Conservation (phyloP, 169 alveolate species). For the Eimeria tenella region DNA sequence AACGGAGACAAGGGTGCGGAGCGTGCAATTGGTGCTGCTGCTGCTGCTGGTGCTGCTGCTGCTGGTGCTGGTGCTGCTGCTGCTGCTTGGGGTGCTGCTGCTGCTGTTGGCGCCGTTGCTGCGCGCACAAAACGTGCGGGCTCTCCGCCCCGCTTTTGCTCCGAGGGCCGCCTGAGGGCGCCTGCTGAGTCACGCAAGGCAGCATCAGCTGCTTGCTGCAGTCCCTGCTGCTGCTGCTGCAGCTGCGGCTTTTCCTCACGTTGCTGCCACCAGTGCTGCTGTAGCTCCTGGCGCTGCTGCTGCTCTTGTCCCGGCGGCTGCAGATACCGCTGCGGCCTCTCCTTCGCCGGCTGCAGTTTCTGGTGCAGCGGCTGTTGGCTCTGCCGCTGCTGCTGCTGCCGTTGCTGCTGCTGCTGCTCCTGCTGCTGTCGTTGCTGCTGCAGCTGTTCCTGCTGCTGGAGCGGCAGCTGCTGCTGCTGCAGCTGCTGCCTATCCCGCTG, state of each 20-base stretch:
- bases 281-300: background rate
- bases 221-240: conserved; percentile 29
- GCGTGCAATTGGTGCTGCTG: background rate
- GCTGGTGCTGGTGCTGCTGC: too few species aligned
- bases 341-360: background rate
- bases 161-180: too few species aligned
- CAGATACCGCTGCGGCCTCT: background rate
- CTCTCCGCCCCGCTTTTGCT: background rate
- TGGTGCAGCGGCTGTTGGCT: background rate
- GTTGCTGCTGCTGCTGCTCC: background rate
- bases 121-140: background rate
- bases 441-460: background rate
- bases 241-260: background rate
- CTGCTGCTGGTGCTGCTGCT: background rate
- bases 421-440: background rate
- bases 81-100: too few species aligned
- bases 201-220: background rate
- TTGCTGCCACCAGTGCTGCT: background rate
- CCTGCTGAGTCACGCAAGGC: background rate
- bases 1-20: background rate
- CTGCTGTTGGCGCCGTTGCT: too few species aligned
- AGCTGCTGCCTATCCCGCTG: background rate
- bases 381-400: too few species aligned
- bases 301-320: background rate
- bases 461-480: background rate